A percentile compares a stretch with the other conserved stretches of the same genome.
phyloP scores from a whole-genome alignment of 2,329 filamentous ascomycete species.

The Pyrenophora seminiperda region DNA sequence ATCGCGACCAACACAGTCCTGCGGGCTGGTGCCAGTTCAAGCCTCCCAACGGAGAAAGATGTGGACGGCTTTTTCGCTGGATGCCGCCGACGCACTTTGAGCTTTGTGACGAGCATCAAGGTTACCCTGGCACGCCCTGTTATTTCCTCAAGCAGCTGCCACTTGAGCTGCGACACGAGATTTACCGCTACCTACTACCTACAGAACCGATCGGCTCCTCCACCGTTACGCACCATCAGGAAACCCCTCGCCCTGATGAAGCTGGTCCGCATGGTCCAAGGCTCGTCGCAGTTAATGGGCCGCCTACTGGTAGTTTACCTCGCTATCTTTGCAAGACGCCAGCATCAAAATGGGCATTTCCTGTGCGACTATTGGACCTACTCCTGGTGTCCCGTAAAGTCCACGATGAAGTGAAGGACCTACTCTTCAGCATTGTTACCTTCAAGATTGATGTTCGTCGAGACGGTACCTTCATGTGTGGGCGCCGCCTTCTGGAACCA shows the following conservation, averaged over 20 bases:
- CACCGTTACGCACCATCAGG: conserved; percentile 15
- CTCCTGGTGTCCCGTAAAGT: conserved; percentile 37
- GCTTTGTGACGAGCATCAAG: conserved; percentile 35
- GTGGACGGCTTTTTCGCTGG: conserved; percentile 36
- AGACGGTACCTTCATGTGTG: conserved; percentile 43
- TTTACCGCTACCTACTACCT: conserved; percentile 41
- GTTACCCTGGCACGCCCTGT: conserved; percentile 36
- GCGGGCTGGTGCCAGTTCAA: conserved; percentile 37
- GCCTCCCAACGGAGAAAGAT: conserved; percentile 25
- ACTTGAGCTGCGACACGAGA: conserved; percentile 38
- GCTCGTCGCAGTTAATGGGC: neutral
- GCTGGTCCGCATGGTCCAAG: neutral
- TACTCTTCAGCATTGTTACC: conserved; percentile 35
- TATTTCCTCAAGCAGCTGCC: conserved; percentile 40
- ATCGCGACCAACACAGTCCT: conserved; percentile 35
- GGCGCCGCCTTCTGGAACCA: conserved; percentile 37
- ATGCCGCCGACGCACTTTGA: conserved; percentile 32
- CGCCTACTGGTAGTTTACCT: neutral
- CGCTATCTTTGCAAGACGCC: neutral
- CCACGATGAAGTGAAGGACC: conserved; percentile 35
- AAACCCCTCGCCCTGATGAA: neutral
- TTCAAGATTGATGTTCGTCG: conserved; percentile 42
- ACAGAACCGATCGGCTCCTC: conserved; percentile 34
- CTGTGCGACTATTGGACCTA: conserved; percentile 26
- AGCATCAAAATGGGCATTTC: conserved; percentile 13